Evolutionary conservation across 305 asterid species (phyloP).

Genomic region (Fraxinus greggii): DNA sequence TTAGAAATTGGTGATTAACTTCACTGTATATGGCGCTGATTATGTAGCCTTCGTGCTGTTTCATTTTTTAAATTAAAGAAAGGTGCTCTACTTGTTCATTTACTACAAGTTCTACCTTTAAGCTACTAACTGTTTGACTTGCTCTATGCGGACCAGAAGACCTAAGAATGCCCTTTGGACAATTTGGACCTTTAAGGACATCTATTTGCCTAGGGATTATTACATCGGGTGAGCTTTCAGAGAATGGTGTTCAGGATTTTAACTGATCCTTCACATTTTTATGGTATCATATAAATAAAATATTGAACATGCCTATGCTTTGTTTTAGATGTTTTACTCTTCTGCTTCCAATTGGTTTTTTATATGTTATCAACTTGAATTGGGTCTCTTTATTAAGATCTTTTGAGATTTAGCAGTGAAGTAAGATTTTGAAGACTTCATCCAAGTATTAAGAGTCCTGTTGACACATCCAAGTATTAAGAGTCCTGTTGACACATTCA

Average conservation of each 20-base stretch:
- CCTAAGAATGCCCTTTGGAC: constrained; percentile 82
- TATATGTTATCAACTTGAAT: constrained; percentile 26
- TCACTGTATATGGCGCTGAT: neutral
- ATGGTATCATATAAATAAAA: neutral
- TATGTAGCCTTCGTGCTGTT: neutral
- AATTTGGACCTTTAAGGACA: constrained; percentile 86
- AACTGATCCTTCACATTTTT: neutral
- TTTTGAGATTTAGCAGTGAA: constrained; percentile 51
- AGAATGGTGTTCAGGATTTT: neutral
- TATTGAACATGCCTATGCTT: neutral
- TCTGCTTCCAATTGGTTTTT: constrained; percentile 4
- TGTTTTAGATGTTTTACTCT: neutral
- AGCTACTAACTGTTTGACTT: neutral
- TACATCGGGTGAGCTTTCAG: constrained; percentile 82
- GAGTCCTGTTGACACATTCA: neutral
- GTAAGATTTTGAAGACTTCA: constrained; percentile 56
- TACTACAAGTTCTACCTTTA: neutral
- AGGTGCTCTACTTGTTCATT: neutral
- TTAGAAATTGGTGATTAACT: neutral
- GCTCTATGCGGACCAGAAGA: constrained; percentile 64
- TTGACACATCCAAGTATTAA: constrained; percentile 43
- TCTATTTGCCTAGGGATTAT: constrained; percentile 86
- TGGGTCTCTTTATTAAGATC: constrained; percentile 41
- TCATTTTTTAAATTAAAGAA: neutral
- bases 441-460: constrained; percentile 55